Base-by-base conservation (phyloP, 2,329 filamentous ascomycete species). In the Ceratocystiopsis sp. region DNA sequence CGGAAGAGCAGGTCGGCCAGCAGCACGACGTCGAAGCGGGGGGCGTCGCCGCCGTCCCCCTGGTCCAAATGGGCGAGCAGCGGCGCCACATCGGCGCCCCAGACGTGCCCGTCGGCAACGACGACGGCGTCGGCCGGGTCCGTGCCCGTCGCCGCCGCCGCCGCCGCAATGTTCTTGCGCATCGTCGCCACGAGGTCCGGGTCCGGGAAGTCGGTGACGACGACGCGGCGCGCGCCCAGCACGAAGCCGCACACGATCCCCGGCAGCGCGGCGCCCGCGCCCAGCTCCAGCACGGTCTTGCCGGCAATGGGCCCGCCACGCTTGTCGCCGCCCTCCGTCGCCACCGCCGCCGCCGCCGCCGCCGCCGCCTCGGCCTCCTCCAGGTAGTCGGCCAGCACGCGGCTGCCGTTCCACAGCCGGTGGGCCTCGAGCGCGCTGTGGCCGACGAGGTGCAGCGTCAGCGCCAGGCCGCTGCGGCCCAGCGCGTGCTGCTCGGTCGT, bases 1-100 rank as follows among this genome's bases (percentile, higher is more conserved):
- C 91, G 84, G 64, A 95, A 96, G 4, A 95, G 69, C 41, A 95
- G 69, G 58, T 95, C 89, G 4, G 87, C 86, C 37, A 95, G 69
- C 45, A 96, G 79, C 21, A 95, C 59, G 6, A 93, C 67, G 57
- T 95, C 85, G 55, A 93, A 95, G 0, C 64, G 66, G 10, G 50
- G 45, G 16, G 10, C 11, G 48, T 51, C 37, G 49, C 50, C 9
- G 21, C 17, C n/a, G 18, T 57, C 54, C 14, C 52, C 52, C 7
- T 44, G 44, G 15, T 50, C 48, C 2, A 89, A 60, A 48, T 76
- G 66, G 7, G 64, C 63, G 13, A 80, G 63, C 19, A 94, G 57
- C 4, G 67, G 64, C 25, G 61, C 59, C 1, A 75, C 62, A 48
- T 80, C 67, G 15, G 68, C 74, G 1, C 89, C 89, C 89, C 89